Base-by-base conservation (phyloP, 768 basidiomycete genomes). In the Clitopilus passeckerianus region DNA sequence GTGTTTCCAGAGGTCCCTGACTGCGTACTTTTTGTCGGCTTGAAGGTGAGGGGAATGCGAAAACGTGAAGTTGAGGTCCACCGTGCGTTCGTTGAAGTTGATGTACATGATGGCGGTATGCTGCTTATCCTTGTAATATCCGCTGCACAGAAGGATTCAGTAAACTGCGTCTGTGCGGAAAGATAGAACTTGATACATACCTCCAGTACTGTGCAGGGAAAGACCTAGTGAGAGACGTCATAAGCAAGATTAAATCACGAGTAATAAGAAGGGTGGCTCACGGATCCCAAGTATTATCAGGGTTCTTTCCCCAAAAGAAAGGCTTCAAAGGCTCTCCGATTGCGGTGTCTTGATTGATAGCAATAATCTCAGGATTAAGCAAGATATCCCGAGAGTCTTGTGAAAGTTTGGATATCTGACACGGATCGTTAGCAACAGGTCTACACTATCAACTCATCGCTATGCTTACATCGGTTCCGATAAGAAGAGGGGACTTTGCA, bases 171-270 rank as follows among this genome's bases (percentile, higher is more conserved):
- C 27, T 30, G 7, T 30, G 7, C 7, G 27, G 27, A 7, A 30
- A 30, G 7, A 30, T 7, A 30, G 7, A 7, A 30, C 27, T 7
- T 30, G 7, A 30, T 3, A 53, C 61, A 58, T 58, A 69, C 70
- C 81, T 83, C 81, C 82, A 84, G 68, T 79, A 85, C 57, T 83
- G 79, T 16, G 83, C 81, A 0, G 83, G 81, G 66, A 78, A 78
- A 1, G 76, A 76, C 27, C 66, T 69, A 58, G 75, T 73, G 58
- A 70, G 74, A 37, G 70, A 71, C 64, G 68, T 76, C 62, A 75
- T 77, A 57, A 23, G 37, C n/a, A 46, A 6, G 8, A 30, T 30
- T 30, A 3, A 30, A 30, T 3, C 27, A 30, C 7, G 7, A 4
- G 3, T 30, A 7, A 30, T 30, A 30, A 7, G 27, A 30, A 30